Base-by-base conservation (phyloP, 2,329 filamentous ascomycete genomes). In the Coniochaeta prunicola region DNA sequence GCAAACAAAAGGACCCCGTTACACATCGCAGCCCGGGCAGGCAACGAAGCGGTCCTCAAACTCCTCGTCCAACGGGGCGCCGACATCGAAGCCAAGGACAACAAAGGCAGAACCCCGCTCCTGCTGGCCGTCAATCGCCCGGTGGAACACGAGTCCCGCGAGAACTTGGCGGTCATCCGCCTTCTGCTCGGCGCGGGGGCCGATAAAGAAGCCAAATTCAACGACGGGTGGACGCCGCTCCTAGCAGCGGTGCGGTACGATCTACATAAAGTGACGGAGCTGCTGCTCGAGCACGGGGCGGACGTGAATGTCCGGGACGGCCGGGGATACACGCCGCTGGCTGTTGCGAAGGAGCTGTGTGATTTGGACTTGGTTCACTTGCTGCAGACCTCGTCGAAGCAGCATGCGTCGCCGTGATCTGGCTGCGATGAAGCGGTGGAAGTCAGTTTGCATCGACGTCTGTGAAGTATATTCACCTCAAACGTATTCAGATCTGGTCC, bases 251-350 rank as follows among this genome's bases (percentile, higher is more conserved):
- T 53, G 17, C 28, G 24, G 4, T 31, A 31, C 48, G 24, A 53
- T 28, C 48, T 53, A 13, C 12, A 6, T 24, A 21, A 21, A 8
- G 48, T 53, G 24, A 28, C 10, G 24, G 30, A 53, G 24, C 15
- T 28, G 0, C 30, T 62, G 13, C 54, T 62, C 17, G 48, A 48
- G 9, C 24, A 53, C 6, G 58, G 38, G 15, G 56, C 38, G 8
- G 28, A 63, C 9, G 31, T 56, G 17, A 53, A 60, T 31, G n/a
- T 12, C 15, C 57, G 48, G 28, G 38, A 58, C 45, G 36, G 34
- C 1, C 3, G 15, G 12, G 53, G 42, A 10, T 9, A 12, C 17
- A 62, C 58, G 26, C 56, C 58, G 34, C 33, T 59, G 2, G 8
- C 15, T 8, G 7, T 30, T 1, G 58, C 58, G 10, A 34, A 7